Percentiles rank a stretch among this genome's conserved stretches.
Evolutionary conservation across 2,329 filamentous ascomycete genomes (phyloP).

Genomic region (Alternaria triticimaculans): DNA sequence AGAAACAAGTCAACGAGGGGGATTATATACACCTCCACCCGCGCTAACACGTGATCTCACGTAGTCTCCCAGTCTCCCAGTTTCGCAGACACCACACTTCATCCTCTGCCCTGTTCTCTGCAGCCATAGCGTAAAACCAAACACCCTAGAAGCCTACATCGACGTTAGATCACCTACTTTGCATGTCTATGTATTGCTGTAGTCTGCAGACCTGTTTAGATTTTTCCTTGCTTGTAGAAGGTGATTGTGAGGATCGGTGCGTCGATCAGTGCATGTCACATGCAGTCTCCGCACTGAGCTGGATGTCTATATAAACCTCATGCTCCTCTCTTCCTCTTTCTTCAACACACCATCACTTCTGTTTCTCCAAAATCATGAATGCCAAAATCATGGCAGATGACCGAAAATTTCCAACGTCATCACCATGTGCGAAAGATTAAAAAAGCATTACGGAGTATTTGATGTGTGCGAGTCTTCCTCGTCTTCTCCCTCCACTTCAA

Average conservation of each 20-base stretch:
- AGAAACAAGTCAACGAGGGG: background rate
- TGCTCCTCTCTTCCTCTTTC: background rate
- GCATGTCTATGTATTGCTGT: background rate
- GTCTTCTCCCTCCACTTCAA: background rate
- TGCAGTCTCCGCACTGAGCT: background rate
- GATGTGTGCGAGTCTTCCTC: background rate
- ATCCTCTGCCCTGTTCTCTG: background rate
- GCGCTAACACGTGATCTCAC: background rate
- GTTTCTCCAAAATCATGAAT: background rate
- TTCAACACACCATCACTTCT: background rate
- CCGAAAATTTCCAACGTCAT: background rate
- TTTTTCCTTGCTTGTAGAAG: background rate
- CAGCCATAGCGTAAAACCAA: background rate
- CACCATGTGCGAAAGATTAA: background rate
- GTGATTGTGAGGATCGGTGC: background rate
- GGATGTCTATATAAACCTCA: background rate
- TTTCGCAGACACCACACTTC: background rate
- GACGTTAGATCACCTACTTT: background rate
- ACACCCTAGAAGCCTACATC: background rate
- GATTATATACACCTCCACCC: background rate
- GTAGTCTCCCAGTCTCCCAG: fast-evolving
- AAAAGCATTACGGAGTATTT: background rate
- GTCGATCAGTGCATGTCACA: background rate
- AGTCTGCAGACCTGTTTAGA: background rate
- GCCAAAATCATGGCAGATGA: background rate